Percentiles rank a stretch among this genome's conserved stretches.
phyloP scores from a whole-genome alignment of 2,329 filamentous ascomycete genomes.

The Trichothecium sympodiale region DNA sequence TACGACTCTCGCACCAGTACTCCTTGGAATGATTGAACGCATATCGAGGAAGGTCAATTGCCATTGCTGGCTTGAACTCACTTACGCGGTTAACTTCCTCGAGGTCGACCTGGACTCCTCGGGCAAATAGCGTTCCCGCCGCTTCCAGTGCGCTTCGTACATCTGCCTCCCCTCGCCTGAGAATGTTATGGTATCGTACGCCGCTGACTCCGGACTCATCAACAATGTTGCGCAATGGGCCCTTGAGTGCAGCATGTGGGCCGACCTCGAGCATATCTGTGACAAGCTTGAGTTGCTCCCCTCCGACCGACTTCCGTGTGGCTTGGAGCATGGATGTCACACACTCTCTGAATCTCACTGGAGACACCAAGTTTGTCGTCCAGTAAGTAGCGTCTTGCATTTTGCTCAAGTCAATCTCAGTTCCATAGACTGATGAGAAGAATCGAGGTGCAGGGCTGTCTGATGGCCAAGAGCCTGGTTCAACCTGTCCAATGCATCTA shows the following conservation, averaged over 20 bases:
- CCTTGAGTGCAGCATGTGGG: constrained; percentile 7
- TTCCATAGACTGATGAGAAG: constrained; percentile 3
- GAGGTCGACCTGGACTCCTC: constrained; percentile 28
- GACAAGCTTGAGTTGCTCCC: too few species aligned
- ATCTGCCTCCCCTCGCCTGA: too few species aligned
- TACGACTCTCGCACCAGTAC: constrained; percentile 19
- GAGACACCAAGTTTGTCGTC: constrained; percentile 12
- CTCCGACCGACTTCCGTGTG: background rate
- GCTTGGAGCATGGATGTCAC: constrained; percentile 1
- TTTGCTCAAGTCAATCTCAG: background rate
- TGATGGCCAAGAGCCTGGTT: background rate
- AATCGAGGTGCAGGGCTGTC: background rate
- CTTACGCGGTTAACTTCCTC: constrained; percentile 23
- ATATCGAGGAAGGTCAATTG: constrained; percentile 21
- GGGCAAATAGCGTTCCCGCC: constrained; percentile 26
- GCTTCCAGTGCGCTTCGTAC: constrained; percentile 25
- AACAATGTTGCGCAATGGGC: constrained; percentile 6
- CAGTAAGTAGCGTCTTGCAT: constrained; percentile 9
- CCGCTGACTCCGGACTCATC: constrained; percentile 21
- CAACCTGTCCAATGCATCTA: background rate
- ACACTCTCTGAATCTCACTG: constrained; percentile 8
- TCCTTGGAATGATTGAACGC: constrained; percentile 21
- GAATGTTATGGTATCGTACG: constrained; percentile 26
- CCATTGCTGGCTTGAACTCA: constrained; percentile 1
- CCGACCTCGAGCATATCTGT: constrained; percentile 9